Conservation (phyloP, 768 basidiomycete genomes). For the Tricholoma flavovirens region DNA sequence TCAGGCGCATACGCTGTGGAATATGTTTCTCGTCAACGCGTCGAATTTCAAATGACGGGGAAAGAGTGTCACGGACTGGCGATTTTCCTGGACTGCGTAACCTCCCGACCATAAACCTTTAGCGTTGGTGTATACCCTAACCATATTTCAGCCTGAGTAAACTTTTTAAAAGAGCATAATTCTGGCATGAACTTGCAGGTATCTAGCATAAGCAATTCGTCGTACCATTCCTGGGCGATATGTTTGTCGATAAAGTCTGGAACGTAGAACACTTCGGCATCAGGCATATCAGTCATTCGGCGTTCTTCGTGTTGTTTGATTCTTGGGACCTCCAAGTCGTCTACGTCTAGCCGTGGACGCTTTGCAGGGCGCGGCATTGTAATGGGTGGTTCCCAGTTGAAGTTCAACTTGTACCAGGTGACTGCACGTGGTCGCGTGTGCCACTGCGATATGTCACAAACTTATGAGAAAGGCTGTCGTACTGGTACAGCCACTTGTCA, state of each 20-base stretch:
- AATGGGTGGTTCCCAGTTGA: no score
- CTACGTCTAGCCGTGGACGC: constrained; percentile 9
- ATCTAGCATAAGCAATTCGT: constrained; percentile 11
- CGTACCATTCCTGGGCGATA: constrained; percentile 20
- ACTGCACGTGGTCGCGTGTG: no score
- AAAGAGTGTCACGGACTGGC: constrained; percentile 16
- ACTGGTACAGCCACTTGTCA: no score
- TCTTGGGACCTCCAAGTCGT: constrained; percentile 10
- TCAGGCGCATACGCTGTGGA: constrained; percentile 23
- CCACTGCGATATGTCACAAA: no score
- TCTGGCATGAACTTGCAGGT: constrained; percentile 7
- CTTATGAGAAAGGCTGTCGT: no score
- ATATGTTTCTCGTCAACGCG: neutral
- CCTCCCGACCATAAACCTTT: constrained; percentile 23
- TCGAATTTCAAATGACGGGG: neutral
- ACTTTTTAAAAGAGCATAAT: neutral
- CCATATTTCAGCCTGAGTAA: neutral
- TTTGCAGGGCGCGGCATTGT: constrained; percentile 1
- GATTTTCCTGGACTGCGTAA: constrained; percentile 26
- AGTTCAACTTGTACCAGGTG: no score
- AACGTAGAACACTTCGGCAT: constrained; percentile 26
- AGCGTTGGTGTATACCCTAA: constrained; percentile 26
- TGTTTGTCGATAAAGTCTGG: constrained; percentile 17
- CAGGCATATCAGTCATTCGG: constrained; percentile 19
- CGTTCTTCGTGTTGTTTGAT: constrained; percentile 12